phyloP scores from a whole-genome alignment of 495 filamentous ascomycete species.

The Rhypophila decipiens region DNA sequence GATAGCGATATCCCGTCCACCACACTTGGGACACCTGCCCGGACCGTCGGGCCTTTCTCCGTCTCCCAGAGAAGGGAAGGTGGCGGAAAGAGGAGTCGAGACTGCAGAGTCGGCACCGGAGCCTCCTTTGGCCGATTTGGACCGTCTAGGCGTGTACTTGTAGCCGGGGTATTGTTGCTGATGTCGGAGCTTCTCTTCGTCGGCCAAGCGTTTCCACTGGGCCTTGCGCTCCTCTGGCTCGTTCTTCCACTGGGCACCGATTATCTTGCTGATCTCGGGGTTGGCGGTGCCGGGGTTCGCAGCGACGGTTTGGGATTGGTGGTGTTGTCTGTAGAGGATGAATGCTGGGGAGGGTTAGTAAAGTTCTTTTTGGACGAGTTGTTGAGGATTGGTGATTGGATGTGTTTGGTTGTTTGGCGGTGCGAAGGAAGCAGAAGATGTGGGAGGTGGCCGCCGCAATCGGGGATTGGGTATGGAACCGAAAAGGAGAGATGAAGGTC shows the following conservation, averaged over 20 bases:
- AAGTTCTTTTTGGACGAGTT: too few species aligned
- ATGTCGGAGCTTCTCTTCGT: slow-evolving; percentile 91
- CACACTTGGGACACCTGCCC: slow-evolving; percentile 54
- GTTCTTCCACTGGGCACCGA: slow-evolving; percentile 84
- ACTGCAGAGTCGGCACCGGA: neutral
- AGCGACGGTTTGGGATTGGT: slow-evolving; percentile 73
- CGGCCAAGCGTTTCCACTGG: slow-evolving; percentile 84
- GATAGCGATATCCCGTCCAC: slow-evolving; percentile 51
- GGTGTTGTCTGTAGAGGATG: slow-evolving; percentile 93
- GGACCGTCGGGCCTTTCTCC: slow-evolving; percentile 41
- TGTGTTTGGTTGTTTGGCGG: too few species aligned
- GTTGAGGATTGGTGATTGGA: too few species aligned
- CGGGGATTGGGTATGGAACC: too few species aligned
- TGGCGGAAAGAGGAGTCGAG: slow-evolving; percentile 7
- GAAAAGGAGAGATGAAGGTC: too few species aligned
- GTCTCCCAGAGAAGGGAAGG: slow-evolving; percentile 21
- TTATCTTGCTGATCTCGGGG: slow-evolving; percentile 97
- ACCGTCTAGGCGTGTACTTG: slow-evolving; percentile 83
- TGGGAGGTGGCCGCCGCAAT: too few species aligned
- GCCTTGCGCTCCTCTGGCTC: slow-evolving; percentile 69
- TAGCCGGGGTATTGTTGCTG: slow-evolving; percentile 89
- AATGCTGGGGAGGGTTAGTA: too few species aligned
- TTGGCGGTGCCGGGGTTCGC: slow-evolving; percentile 87
- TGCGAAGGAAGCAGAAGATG: too few species aligned
- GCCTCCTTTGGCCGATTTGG: slow-evolving; percentile 38